Conservation (phyloP, 257 asterid species). For the Plantago elongata region DNA sequence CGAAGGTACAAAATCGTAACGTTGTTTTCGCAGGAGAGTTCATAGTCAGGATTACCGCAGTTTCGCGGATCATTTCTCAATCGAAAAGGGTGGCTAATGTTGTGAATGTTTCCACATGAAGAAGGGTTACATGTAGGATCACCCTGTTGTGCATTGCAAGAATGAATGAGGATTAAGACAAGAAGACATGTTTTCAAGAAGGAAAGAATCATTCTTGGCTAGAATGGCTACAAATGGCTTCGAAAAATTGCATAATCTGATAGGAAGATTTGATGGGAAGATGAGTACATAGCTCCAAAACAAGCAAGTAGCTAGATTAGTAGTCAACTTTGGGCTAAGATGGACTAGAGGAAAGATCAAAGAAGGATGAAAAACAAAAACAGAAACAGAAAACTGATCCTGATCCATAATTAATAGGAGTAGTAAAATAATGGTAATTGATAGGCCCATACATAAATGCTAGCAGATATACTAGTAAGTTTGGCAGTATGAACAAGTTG, state of each 20-base stretch:
- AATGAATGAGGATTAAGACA: conserved; percentile 6
- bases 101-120: conserved; percentile 30
- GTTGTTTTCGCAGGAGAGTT: conserved; percentile 31
- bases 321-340: too few relatives aligned
- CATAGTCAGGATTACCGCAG: conserved; percentile 34
- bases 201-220: conserved; percentile 12
- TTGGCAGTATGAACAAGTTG: too few relatives aligned
- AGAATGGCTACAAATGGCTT: background rate
- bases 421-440: too few relatives aligned
- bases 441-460: too few relatives aligned
- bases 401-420: too few relatives aligned
- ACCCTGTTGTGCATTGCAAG: conserved; percentile 8
- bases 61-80: conserved; percentile 33
- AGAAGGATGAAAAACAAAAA: too few relatives aligned
- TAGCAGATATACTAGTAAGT: too few relatives aligned
- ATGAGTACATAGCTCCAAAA: background rate
- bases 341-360: too few relatives aligned
- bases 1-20: conserved; percentile 14
- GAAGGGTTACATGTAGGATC: conserved; percentile 17
- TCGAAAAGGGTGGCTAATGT: conserved; percentile 36
- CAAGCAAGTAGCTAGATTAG: background rate
- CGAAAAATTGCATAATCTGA: background rate
- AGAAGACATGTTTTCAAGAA: conserved; percentile 1
- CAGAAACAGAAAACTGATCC: too few relatives aligned
- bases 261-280: background rate